Evolutionary conservation across 2,329 filamentous ascomycete genomes (phyloP).

Genomic region (Parastagonospora avenae): DNA sequence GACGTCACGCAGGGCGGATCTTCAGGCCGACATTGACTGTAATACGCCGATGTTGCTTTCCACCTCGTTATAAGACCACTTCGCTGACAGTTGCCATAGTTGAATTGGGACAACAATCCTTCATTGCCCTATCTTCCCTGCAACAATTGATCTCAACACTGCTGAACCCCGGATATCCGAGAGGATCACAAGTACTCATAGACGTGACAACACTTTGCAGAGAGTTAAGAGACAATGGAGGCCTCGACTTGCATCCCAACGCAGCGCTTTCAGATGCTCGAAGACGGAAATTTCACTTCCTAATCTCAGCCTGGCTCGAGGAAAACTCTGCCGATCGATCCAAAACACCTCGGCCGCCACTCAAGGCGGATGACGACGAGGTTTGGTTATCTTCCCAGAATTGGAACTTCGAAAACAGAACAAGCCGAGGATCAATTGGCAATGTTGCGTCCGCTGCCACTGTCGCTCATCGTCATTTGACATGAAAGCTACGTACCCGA

Average conservation of each 20-base stretch:
- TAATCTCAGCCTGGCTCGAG: conserved; percentile 35
- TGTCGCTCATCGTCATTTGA: conserved; percentile 51
- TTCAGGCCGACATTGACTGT: background rate
- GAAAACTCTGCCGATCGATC: conserved; percentile 34
- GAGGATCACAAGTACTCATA: conserved; percentile 24
- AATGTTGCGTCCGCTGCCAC: conserved; percentile 54
- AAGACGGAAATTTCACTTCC: conserved; percentile 27
- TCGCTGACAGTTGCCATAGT: background rate
- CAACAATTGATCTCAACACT: conserved; percentile 9
- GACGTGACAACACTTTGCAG: conserved; percentile 23
- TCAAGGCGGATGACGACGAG: conserved; percentile 41
- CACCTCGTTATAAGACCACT: background rate
- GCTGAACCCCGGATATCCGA: conserved; percentile 3
- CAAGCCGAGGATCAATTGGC: conserved; percentile 54
- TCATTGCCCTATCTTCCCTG: background rate
- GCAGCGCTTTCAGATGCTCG: conserved; percentile 11
- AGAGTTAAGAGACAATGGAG: conserved; percentile 29
- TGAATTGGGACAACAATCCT: background rate
- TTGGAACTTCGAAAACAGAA: conserved; percentile 54
- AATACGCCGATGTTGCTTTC: background rate
- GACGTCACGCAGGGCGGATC: background rate
- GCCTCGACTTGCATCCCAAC: conserved; percentile 22
- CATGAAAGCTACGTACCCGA: conserved; percentile 52
- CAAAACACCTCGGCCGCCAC: conserved; percentile 1
- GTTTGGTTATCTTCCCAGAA: conserved; percentile 56